Percentiles rank a stretch among this genome's conserved stretches.
Conservation (phyloP, 257 asterid genomes). For the Nicotiana noctiflora region DNA sequence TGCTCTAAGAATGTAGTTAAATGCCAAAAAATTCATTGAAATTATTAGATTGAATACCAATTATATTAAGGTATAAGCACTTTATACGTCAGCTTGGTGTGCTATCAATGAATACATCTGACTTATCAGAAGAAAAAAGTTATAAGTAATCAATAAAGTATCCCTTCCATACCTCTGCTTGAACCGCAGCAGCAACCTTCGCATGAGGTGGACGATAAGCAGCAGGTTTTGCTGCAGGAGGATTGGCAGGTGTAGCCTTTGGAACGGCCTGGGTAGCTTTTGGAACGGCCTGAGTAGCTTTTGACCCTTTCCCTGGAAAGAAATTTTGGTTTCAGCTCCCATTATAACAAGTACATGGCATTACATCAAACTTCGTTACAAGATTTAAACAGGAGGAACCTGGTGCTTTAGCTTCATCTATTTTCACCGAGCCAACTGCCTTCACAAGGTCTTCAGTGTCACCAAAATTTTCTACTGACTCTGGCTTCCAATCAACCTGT, state of each 20-base stretch:
- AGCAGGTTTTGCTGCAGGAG: constrained; percentile 69
- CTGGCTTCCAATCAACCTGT: constrained; percentile 97
- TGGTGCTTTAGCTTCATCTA: constrained; percentile 53
- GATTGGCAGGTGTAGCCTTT: constrained; percentile 47
- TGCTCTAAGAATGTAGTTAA: not conserved
- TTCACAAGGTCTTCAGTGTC: constrained; percentile 54
- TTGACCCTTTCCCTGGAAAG: constrained; percentile 58
- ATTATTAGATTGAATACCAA: not conserved
- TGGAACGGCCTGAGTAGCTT: constrained; percentile 38
- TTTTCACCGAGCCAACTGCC: constrained; percentile 53
- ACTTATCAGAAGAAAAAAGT: not conserved
- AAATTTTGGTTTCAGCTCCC: constrained; percentile 9
- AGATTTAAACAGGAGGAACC: constrained; percentile 33
- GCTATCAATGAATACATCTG: not conserved
- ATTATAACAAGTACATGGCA: not conserved
- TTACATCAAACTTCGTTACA: not conserved
- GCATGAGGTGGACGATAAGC: constrained; percentile 98
- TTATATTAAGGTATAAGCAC: not conserved
- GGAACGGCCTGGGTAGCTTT: constrained; percentile 37
- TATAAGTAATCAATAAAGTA: not conserved
- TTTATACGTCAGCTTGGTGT: not conserved
- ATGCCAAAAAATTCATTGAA: not conserved
- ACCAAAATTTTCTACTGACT: constrained; percentile 64
- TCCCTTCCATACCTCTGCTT: constrained; percentile 63
- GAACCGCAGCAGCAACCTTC: constrained; percentile 79